Evolutionary conservation across 2,329 filamentous ascomycete species (phyloP), one percentile per base, ranked within the genome.

Genomic region (Colletotrichum acutatum): DNA sequence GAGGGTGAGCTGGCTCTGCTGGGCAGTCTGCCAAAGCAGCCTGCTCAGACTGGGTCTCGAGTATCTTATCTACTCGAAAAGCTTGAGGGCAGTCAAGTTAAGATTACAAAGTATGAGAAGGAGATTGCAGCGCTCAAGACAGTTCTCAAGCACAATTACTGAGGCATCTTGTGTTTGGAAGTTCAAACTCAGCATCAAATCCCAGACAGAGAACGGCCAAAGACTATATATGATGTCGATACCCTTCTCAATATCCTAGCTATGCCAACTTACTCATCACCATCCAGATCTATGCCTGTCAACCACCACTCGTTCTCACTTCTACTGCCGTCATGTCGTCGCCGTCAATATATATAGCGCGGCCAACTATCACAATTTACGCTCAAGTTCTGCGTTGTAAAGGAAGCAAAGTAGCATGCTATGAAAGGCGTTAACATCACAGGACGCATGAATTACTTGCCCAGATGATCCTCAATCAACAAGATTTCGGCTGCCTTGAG

Each of bases 1-100:
- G 96, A 98, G 85, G 86, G 87, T 30, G 95, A 98, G 82, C 84
- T 98, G 71, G 86, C 83, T 11, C 79, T 94, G 67, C 82, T 98
- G n/a, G 94, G 90, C 0, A 86, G 87, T 24, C 80, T 97, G 77
- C 93, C 92, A 7, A 92, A 88, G 63, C 90, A 94, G 81, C 93
- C 95, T 0, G 83, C 85, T 24, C 92, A 97, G 85, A 85, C 94
- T 32, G 85, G 84, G 0, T 87, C 89, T 0, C 85, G 96, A 42
- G 87, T 95, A 3, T 85, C 89, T 69, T 98, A 94, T 84, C 83
- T 98, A 75, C 81, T 97, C 59, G 82, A 80, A 0, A 98, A 97
- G 85, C 82, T 98, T 73, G 87, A 91, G 76, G 84, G 81, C n/a
- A 91, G 93, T 74, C 95, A 98, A 85, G 82, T 80, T 65, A 96